These are phyloP conservation scores for Nemania bipapillata DNA, from an alignment of 2,329 filamentous ascomycete genomes.

Conservation along the genomic window DNA sequence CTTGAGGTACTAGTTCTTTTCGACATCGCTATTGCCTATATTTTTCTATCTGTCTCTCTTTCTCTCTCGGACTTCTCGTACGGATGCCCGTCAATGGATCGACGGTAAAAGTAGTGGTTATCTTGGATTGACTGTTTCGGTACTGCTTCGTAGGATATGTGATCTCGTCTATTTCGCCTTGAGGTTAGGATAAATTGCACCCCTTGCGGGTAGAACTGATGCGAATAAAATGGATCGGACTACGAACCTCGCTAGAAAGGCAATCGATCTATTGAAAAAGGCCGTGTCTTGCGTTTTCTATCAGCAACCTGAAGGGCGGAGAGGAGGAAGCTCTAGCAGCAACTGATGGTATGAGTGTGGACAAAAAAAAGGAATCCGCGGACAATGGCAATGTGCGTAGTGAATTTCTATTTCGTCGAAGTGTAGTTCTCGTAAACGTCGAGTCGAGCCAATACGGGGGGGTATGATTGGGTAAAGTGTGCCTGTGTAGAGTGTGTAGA, in stretches of 20 bases:
- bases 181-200: not conserved
- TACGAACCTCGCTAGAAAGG: not conserved
- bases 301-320: not conserved
- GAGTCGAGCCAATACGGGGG: not conserved
- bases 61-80: slow-evolving; percentile 7
- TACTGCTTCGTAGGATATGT: not conserved
- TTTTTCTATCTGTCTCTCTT: not conserved
- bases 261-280: not conserved
- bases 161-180: not conserved
- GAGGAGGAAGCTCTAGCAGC: not conserved
- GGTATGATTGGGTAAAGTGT: not conserved
- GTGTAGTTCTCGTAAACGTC: not conserved
- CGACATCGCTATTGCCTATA: slow-evolving; percentile 63
- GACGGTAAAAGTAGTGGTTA: not conserved
- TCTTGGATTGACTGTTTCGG: not conserved
- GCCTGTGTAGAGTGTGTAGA: not conserved
- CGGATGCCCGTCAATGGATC: not conserved
- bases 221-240: not conserved
- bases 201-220: not conserved
- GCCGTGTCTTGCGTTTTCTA: not conserved
- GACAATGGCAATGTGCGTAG: not conserved
- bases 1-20: slow-evolving; percentile 66
- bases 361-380: not conserved
- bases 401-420: not conserved
- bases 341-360: not conserved